Conservation (phyloP, 2,329 filamentous ascomycete genomes). For the Alternaria incomplexa region DNA sequence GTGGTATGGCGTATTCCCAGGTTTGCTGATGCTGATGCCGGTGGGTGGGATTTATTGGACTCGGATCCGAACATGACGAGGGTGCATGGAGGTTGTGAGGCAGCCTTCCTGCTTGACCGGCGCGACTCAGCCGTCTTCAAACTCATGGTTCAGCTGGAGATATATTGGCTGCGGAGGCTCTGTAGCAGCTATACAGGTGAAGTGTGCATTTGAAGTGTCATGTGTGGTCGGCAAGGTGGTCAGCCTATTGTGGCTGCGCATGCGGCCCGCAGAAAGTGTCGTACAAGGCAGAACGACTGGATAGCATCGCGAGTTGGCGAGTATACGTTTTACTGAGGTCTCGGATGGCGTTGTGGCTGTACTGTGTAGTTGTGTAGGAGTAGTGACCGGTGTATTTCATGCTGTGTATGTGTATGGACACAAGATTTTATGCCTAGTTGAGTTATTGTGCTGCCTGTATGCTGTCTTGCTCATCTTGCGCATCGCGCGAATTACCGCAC, state of each 20-base stretch:
- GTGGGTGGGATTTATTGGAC: background rate
- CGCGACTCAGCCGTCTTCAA: background rate
- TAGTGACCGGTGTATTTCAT: background rate
- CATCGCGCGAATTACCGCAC: background rate
- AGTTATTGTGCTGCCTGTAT: background rate
- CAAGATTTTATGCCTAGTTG: background rate
- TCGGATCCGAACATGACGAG: background rate
- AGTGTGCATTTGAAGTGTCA: background rate
- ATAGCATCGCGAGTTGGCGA: background rate
- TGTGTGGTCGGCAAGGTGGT: background rate
- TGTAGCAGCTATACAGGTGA: background rate
- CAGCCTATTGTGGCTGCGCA: constrained; percentile 16
- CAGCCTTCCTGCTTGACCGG: background rate
- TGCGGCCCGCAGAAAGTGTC: constrained; percentile 6
- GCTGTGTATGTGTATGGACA: background rate
- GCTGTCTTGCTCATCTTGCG: background rate
- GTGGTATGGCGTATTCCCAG: background rate
- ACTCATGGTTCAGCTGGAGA: background rate
- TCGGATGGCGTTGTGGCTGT: background rate
- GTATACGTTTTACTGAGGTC: background rate
- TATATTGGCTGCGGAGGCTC: background rate
- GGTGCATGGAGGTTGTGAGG: background rate
- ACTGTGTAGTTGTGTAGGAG: background rate
- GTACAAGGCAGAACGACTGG: constrained; percentile 13
- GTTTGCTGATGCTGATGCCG: background rate